Conservation (phyloP, 768 basidiomycete species). For the Austroboletus eburneus region DNA sequence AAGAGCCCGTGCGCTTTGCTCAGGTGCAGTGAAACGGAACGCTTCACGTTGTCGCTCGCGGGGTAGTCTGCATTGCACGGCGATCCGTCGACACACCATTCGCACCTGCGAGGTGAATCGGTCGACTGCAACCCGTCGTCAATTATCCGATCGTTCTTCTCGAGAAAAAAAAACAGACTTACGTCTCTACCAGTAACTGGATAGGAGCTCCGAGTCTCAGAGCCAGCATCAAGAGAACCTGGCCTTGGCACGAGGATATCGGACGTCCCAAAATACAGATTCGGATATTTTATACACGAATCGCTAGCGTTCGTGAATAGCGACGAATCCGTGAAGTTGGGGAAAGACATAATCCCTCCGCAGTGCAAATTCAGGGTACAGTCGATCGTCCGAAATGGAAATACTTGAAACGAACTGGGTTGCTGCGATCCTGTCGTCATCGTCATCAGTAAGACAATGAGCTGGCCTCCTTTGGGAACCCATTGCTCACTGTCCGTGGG, state of each 20-base stretch:
- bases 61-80: slow-evolving; percentile 2
- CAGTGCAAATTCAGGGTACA: neutral
- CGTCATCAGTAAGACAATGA: neutral
- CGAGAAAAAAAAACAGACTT: neutral
- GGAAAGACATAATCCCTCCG: neutral
- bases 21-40: slow-evolving; percentile 13
- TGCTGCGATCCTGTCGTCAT: neutral
- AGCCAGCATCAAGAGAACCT: too few relatives aligned
- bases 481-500: slow-evolving; percentile 3
- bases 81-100: slow-evolving; percentile 7
- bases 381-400: too few relatives aligned
- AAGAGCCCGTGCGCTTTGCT: slow-evolving; percentile 1
- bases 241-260: too few relatives aligned
- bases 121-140: neutral
- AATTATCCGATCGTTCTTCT: neutral
- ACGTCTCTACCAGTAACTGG: neutral
- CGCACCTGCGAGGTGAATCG: slow-evolving; percentile 1
- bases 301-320: too few relatives aligned
- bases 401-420: neutral
- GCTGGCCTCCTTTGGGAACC: neutral
- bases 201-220: too few relatives aligned
- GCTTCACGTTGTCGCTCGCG: slow-evolving; percentile 6
- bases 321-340: neutral
- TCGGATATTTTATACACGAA: neutral
- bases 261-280: too few relatives aligned